Conservation (phyloP, 495 filamentous ascomycete species). For the Hypoxylon fuscum region DNA sequence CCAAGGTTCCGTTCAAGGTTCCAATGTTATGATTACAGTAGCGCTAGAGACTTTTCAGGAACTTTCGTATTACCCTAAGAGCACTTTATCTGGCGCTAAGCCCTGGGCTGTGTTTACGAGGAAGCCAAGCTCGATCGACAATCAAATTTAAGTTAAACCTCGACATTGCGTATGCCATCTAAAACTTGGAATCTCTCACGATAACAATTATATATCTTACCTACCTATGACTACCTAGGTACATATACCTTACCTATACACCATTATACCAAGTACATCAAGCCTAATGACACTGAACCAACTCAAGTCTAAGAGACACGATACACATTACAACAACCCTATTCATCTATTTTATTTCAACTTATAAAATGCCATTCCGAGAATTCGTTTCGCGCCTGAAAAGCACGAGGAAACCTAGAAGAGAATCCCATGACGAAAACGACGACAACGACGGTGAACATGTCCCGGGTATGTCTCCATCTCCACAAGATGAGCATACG, state of each 20-base stretch:
- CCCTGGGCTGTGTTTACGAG: background rate
- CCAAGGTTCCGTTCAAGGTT: too few relatives aligned
- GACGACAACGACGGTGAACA: background rate
- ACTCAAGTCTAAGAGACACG: too few relatives aligned
- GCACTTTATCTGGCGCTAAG: background rate
- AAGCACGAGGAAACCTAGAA: conserved; percentile 6
- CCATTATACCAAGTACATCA: too few relatives aligned
- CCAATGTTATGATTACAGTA: background rate
- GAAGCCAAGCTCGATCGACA: background rate
- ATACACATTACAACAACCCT: too few relatives aligned
- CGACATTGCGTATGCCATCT: background rate
- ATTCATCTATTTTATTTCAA: background rate
- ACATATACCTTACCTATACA: too few relatives aligned
- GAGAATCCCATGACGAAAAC: background rate
- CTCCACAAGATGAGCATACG: background rate
- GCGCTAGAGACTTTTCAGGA: background rate
- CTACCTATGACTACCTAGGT: too few relatives aligned
- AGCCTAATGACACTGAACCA: too few relatives aligned
- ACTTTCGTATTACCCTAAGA: background rate
- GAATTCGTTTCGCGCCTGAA: conserved; percentile 6
- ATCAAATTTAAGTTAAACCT: background rate
- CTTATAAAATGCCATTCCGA: conserved; percentile 11
- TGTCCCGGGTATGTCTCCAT: too few relatives aligned
- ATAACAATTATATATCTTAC: too few relatives aligned
- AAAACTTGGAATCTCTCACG: background rate